Percentiles rank a stretch among this genome's conserved stretches.
These are phyloP conservation scores for Spencermartinsiella ligniputridi DNA, from an alignment of 1,139 yeast genomes.

Conservation along the genomic window DNA sequence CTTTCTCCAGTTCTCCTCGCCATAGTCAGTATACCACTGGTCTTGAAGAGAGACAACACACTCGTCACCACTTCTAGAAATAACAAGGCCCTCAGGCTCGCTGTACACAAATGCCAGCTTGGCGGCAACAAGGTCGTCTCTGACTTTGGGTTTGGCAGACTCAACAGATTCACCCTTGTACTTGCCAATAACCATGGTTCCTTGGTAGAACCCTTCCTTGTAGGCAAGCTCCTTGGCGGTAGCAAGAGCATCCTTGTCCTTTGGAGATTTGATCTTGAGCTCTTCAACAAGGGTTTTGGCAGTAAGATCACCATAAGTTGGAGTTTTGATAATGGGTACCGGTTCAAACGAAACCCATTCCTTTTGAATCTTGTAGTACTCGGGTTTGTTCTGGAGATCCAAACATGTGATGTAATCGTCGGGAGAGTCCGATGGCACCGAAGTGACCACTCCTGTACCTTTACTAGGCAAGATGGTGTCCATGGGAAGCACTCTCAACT, in stretches of 20 bases:
- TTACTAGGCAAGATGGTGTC: conserved; percentile 90
- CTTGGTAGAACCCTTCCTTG: conserved; percentile 95
- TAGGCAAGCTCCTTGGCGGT: conserved; percentile 92
- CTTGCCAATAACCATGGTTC: conserved; percentile 73
- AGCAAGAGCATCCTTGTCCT: conserved; percentile 81
- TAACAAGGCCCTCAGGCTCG: conserved; percentile 88
- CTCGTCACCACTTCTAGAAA: conserved; percentile 94
- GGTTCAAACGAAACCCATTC: conserved; percentile 83
- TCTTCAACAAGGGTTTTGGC: conserved; percentile 84
- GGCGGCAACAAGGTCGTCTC: conserved; percentile 68
- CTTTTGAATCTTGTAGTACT: conserved; percentile 76
- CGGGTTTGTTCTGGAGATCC: conserved; percentile 86
- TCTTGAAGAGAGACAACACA: conserved; percentile 97
- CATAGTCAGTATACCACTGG: conserved; percentile 98
- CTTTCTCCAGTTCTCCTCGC: conserved; percentile 90
- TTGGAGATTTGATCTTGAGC: conserved; percentile 89
- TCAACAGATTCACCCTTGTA: conserved; percentile 90
- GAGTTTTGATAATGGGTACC: conserved; percentile 71
- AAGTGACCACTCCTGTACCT: conserved; percentile 99
- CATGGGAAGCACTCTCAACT: conserved; percentile 90
- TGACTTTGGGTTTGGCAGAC: conserved; percentile 82
- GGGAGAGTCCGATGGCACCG: conserved; percentile 98
- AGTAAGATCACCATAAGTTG: conserved; percentile 81
- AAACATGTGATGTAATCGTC: conserved; percentile 87
- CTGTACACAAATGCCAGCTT: conserved; percentile 85